Evolutionary conservation across 148 eudicot genomes (phyloP), one percentile per base, ranked within the genome.

Genomic region (Drosera capensis): DNA sequence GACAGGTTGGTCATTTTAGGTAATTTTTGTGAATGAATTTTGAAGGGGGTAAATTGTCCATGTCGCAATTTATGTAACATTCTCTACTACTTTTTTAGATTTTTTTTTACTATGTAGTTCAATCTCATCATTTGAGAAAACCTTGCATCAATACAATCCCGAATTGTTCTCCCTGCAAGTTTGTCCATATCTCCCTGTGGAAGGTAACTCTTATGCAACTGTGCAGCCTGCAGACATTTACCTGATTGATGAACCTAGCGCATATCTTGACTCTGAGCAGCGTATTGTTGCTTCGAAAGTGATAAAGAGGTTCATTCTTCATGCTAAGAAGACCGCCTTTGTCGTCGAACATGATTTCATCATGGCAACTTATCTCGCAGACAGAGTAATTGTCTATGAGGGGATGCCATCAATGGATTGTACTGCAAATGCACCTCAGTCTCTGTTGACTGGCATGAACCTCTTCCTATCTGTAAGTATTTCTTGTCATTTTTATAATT

Each of bases 231-330:
- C 96, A 11, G 94, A 88, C 53, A 88, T 88, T 8, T 88, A 88
- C 53, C 64, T 88, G 71, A 88, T 88, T 21, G 96, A 88, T 51
- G 94, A 88, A 63, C 92, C 96, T 20, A 88, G 96, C 77, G 96
- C 94, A 15, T 88, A 80, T 63, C 94, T 88, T 1, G 96, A 88
- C 52, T 88, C 92, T 2, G 96, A 88, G 73, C 94, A 88, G 71
- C 94, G 96, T 66, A 83, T 88, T 59, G 86, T 88, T 31, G 94
- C 96, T 45, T 80, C 96, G 8, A 88, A 83, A 68, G 96, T 83
- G 45, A 83, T 88, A n/a, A 83, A 88, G 69, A 80, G 96, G 51
- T 83, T 80, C 55, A 80, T 88, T 47, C 83, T 88, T 30, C 96
- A 80, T 59, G 92, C 92, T 6, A 88, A 83, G 68, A 88, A 88